Percentiles rank a stretch among this genome's conserved stretches.
Evolutionary conservation across 2,329 filamentous ascomycete species (phyloP).

Genomic region (Verticillium nonalfalfae): DNA sequence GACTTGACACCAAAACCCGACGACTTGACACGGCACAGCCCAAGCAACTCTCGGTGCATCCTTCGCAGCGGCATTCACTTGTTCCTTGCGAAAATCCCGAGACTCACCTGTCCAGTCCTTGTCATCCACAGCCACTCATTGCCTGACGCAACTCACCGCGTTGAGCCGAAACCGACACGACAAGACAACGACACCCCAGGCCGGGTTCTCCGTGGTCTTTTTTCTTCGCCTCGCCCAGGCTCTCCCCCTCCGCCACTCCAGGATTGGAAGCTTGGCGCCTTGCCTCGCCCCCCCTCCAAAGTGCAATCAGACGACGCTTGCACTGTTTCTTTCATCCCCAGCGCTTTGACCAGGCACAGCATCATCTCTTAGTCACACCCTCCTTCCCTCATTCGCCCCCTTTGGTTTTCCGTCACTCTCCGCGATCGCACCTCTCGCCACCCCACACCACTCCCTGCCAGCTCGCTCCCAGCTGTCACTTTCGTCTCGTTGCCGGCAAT

Average conservation of each 20-base stretch:
- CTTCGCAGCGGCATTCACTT: slow-evolving; percentile 43
- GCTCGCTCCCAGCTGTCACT: not conserved
- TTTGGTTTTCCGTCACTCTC: slow-evolving; percentile 15
- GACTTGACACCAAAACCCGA: slow-evolving; percentile 5
- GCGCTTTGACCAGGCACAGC: not conserved
- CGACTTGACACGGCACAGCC: slow-evolving; percentile 6
- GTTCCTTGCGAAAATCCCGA: slow-evolving; percentile 34
- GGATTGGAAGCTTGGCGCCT: not conserved
- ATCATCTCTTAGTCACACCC: slow-evolving; percentile 11
- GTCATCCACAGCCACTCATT: not conserved
- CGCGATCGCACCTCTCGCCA: slow-evolving; percentile 29
- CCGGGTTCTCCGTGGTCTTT: not conserved
- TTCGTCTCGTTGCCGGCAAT: slow-evolving; percentile 15
- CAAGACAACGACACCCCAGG: not conserved
- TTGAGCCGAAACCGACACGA: not conserved
- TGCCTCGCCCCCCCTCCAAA: not conserved
- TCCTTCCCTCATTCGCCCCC: slow-evolving; percentile 6
- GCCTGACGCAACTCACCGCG: not conserved
- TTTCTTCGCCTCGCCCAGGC: not conserved
- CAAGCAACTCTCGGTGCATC: slow-evolving; percentile 12
- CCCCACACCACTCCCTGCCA: slow-evolving; percentile 10
- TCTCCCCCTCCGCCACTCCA: not conserved
- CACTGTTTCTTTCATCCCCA: not conserved
- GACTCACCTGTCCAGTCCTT: not conserved
- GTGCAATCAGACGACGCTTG: not conserved